Evolutionary conservation across 2,329 filamentous ascomycete species (phyloP).

Genomic region (Fusarium sambucinum): DNA sequence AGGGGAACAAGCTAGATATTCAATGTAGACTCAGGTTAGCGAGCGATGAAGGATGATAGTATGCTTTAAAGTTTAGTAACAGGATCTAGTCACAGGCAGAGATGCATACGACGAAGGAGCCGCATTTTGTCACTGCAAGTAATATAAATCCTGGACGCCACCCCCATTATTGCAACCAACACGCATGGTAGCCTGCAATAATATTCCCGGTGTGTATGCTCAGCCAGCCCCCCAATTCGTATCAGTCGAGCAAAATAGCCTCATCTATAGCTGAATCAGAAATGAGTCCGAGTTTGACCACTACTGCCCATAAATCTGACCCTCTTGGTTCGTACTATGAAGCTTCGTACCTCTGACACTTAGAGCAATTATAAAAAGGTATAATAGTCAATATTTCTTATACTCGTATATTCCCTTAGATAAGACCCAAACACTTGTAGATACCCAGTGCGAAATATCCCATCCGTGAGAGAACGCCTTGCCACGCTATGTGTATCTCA

Average conservation of each 20-base stretch:
- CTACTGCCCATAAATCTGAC: background rate
- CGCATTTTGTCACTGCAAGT: background rate
- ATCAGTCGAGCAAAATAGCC: background rate
- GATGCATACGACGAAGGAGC: background rate
- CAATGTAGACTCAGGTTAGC: no score
- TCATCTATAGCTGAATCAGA: background rate
- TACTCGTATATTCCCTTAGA: conserved; percentile 14
- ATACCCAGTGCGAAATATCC: background rate
- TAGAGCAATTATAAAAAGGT: background rate
- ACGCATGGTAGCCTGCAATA: conserved; percentile 10
- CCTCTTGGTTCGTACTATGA: background rate
- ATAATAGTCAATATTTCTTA: background rate
- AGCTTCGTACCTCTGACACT: background rate
- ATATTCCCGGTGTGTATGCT: conserved; percentile 2
- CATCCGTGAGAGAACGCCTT: conserved; percentile 18
- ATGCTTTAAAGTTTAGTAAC: no score
- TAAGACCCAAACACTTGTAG: background rate
- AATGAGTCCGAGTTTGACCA: background rate
- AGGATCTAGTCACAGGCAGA: no score
- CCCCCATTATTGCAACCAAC: background rate
- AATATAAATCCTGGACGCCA: conserved; percentile 18
- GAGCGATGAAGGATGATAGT: no score
- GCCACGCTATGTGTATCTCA: conserved; percentile 12
- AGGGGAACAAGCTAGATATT: no score
- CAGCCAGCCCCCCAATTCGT: conserved; percentile 5